These are phyloP conservation scores for Hysterium pulicare DNA, from an alignment of 2,329 filamentous ascomycete species.

Conservation along the genomic window DNA sequence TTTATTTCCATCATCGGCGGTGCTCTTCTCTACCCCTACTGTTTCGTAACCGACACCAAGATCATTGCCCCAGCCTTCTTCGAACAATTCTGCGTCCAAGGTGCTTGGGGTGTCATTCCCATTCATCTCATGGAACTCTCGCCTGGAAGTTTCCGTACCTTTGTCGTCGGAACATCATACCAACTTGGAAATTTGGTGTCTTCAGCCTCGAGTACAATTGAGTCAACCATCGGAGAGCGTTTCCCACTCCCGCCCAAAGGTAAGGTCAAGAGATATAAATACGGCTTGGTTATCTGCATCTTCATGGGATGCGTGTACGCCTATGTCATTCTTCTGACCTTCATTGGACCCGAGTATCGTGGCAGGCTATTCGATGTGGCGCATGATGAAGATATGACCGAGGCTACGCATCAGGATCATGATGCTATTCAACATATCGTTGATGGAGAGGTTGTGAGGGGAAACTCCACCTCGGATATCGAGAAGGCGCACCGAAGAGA, in stretches of 20 bases:
- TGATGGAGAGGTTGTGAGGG: not conserved
- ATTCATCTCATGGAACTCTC: constrained; percentile 77
- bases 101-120: constrained; percentile 45
- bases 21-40: constrained; percentile 80
- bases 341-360: constrained; percentile 57
- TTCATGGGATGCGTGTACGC: constrained; percentile 83
- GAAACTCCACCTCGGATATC: not conserved
- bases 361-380: constrained; percentile 29
- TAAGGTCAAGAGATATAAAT: constrained; percentile 44
- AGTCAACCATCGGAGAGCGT: constrained; percentile 68
- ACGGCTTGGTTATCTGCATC: constrained; percentile 82
- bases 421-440: constrained; percentile 3
- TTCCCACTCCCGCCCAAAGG: constrained; percentile 64
- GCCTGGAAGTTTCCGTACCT: constrained; percentile 69
- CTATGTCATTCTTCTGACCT: constrained; percentile 59
- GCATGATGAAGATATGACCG: constrained; percentile 33
- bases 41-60: constrained; percentile 58
- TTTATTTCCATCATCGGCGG: constrained; percentile 60
- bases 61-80: constrained; percentile 82
- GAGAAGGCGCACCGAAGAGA: constrained; percentile 1
- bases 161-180: constrained; percentile 70
- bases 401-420: constrained; percentile 15
- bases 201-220: constrained; percentile 69
- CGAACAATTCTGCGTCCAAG: constrained; percentile 54
- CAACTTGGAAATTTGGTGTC: constrained; percentile 74